Percentiles rank a stretch among this genome's conserved stretches.
phyloP scores from a whole-genome alignment of 495 filamentous ascomycete genomes.

The Lepraria neglecta region DNA sequence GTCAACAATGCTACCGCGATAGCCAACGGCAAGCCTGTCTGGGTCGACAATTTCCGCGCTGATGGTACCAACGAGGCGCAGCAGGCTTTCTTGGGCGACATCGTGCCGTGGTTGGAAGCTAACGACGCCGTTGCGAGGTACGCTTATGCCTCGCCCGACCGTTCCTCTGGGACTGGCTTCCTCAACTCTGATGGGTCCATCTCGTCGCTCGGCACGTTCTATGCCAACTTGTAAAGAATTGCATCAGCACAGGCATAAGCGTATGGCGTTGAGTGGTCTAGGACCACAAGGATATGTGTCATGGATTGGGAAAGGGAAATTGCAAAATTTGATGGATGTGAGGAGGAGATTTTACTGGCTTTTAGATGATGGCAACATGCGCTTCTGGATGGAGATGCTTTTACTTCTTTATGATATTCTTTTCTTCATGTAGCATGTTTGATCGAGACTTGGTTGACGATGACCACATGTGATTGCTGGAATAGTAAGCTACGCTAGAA shows the following conservation, averaged over 20 bases:
- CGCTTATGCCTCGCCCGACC: constrained; percentile 16
- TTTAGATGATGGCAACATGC: background rate
- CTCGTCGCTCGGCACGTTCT: constrained; percentile 14
- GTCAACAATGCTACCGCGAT: constrained; percentile 19
- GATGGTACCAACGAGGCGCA: constrained; percentile 34
- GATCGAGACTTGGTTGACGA: no score
- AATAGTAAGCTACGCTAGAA: no score
- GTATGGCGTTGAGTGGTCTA: background rate
- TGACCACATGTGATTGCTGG: no score
- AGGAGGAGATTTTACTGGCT: background rate
- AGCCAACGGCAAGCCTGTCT: constrained; percentile 20
- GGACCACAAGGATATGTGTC: background rate
- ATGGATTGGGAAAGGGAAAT: background rate
- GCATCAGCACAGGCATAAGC: background rate
- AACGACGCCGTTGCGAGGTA: constrained; percentile 19
- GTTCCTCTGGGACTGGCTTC: constrained; percentile 13
- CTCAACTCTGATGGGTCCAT: constrained; percentile 7
- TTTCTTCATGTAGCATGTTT: no score
- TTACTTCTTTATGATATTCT: background rate
- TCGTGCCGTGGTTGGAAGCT: constrained; percentile 23
- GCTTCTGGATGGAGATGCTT: background rate
- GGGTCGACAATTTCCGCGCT: constrained; percentile 23
- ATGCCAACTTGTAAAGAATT: constrained; percentile 11
- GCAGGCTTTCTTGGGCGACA: constrained; percentile 41
- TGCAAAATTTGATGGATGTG: background rate